Conservation (phyloP, 1,284 basidiomycete species). For the Heliocybe sulcata region DNA sequence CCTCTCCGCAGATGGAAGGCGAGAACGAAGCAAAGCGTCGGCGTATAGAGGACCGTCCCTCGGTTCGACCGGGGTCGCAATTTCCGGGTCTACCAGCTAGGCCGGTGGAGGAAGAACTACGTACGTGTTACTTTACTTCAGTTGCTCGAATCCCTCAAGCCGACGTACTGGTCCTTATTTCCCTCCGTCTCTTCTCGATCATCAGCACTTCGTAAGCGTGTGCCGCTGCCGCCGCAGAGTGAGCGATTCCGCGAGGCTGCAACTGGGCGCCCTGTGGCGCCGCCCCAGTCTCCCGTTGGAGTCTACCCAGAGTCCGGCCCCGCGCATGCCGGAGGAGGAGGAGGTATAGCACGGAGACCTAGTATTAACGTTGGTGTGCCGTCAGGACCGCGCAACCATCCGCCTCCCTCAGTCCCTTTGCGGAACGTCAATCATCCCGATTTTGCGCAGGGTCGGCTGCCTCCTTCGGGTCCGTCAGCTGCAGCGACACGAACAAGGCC, state of each 20-base stretch:
- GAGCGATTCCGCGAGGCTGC: constrained; percentile 23
- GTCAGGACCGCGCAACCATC: constrained; percentile 11
- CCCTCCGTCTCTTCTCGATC: constrained; percentile 3
- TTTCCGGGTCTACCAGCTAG: constrained; percentile 5
- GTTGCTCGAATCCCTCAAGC: constrained; percentile 4
- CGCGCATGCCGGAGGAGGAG: constrained; percentile 1
- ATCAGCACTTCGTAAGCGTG: constrained; percentile 20
- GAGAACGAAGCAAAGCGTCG: constrained; percentile 24
- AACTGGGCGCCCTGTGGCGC: constrained; percentile 9
- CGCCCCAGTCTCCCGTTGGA: constrained; percentile 2
- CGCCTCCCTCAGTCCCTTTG: constrained; percentile 5
- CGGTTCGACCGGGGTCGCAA: constrained; percentile 8
- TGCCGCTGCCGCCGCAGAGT: constrained; percentile 29
- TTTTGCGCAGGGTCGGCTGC: constrained; percentile 6
- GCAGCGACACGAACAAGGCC: constrained; percentile 5
- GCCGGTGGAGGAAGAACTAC: constrained; percentile 1
- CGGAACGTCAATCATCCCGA: constrained; percentile 7
- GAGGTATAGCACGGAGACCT: constrained; percentile 8
- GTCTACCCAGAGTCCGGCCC: constrained; percentile 2
- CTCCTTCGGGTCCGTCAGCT: constrained; percentile 4
- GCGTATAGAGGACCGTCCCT: constrained; percentile 20
- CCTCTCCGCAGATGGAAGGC: constrained; percentile 10
- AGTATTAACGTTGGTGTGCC: constrained; percentile 10
- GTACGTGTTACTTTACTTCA: neutral
- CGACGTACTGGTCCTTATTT: constrained; percentile 2